Evolutionary conservation across 306 rosid genomes (phyloP).

Genomic region (Cucumis melo): DNA sequence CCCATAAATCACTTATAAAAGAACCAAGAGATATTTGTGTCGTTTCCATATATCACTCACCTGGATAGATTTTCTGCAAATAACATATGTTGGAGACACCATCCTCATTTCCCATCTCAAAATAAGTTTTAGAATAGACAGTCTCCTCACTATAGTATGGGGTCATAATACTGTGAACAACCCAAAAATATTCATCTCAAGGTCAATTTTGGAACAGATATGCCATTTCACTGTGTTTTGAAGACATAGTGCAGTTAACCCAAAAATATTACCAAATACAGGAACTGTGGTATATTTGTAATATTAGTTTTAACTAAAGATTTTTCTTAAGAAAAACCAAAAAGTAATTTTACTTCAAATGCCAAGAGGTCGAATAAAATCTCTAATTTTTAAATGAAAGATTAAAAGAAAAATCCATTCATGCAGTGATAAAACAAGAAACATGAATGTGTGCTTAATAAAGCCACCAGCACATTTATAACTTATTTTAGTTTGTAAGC

Average conservation of each 20-base stretch:
- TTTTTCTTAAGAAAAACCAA: neutral
- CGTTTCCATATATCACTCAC: constrained; percentile 25
- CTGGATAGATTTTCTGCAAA: constrained; percentile 95
- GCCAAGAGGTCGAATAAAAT: neutral
- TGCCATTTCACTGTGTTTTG: constrained; percentile 87
- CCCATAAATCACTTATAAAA: constrained; percentile 6
- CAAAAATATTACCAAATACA: constrained; percentile 4
- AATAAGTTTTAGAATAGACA: constrained; percentile 78
- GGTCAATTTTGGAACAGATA: constrained; percentile 64
- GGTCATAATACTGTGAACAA: constrained; percentile 63
- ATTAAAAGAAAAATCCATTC: neutral
- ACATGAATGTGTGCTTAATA: neutral
- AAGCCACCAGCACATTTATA: neutral
- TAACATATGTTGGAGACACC: constrained; percentile 86
- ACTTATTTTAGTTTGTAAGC: neutral
- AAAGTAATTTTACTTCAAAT: neutral
- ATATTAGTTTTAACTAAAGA: neutral
- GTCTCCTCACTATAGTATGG: constrained; percentile 99
- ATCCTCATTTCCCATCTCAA: constrained; percentile 94
- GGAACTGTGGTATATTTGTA: neutral
- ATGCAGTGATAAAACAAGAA: neutral
- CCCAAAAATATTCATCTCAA: constrained; percentile 33
- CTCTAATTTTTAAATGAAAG: neutral
- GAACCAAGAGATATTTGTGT: constrained; percentile 6
- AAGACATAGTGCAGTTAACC: constrained; percentile 59